Conservation (phyloP, 2,329 filamentous ascomycete species). For the Pseudonectria buxi region DNA sequence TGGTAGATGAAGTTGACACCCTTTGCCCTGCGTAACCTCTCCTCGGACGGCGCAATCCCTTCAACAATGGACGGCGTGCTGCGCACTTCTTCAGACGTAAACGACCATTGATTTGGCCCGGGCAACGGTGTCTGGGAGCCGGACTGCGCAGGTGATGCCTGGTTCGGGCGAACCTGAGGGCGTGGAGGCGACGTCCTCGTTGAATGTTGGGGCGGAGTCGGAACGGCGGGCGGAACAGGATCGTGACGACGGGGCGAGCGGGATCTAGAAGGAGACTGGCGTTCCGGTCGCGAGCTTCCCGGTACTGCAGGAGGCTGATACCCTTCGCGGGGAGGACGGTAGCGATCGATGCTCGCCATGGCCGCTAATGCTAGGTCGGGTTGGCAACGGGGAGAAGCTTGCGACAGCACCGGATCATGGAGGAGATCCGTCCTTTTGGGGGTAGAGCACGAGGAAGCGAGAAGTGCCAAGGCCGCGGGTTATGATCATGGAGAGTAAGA, state of each 20-base stretch:
- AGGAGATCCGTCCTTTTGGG: slow-evolving; percentile 5
- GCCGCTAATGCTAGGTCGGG: slow-evolving; percentile 17
- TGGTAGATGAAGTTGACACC: slow-evolving; percentile 96
- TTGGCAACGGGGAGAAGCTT: slow-evolving; percentile 14
- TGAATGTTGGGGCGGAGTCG: slow-evolving; percentile 52
- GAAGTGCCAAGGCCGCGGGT: slow-evolving; percentile 3
- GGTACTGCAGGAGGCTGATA: slow-evolving; percentile 48
- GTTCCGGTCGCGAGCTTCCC: slow-evolving; percentile 33
- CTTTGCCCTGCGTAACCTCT: slow-evolving; percentile 76
- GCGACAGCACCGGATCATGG: slow-evolving; percentile 19
- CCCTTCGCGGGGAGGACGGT: slow-evolving; percentile 49
- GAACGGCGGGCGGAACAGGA: slow-evolving; percentile 51
- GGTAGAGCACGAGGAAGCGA: slow-evolving; percentile 6
- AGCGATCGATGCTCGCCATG: slow-evolving; percentile 57
- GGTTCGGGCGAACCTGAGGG: slow-evolving; percentile 36
- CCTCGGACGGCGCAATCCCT: slow-evolving; percentile 69
- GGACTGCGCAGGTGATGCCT: slow-evolving; percentile 36
- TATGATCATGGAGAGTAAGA: not conserved
- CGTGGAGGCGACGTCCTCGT: slow-evolving; percentile 50
- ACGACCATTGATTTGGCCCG: slow-evolving; percentile 71
- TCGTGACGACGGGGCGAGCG: slow-evolving; percentile 43
- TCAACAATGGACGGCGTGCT: slow-evolving; percentile 81
- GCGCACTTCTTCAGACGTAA: slow-evolving; percentile 73
- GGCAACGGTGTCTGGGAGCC: slow-evolving; percentile 31
- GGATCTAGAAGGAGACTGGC: slow-evolving; percentile 37